Percentiles rank a stretch among this genome's conserved stretches.
These are phyloP conservation scores for Cercospora sojina DNA, from an alignment of 2,329 filamentous ascomycete species.

Conservation along the genomic window DNA sequence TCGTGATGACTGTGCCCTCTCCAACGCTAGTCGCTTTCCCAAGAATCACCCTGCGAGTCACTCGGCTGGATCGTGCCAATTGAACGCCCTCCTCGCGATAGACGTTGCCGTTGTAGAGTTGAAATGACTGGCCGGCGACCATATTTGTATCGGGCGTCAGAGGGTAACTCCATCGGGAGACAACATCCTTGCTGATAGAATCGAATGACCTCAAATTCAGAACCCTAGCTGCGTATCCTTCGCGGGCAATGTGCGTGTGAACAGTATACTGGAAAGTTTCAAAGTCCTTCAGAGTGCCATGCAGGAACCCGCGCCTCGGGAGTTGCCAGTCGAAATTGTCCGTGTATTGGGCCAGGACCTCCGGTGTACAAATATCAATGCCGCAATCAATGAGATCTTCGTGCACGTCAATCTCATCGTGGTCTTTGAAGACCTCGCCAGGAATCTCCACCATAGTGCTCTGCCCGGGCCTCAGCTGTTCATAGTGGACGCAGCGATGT, in stretches of 20 bases:
- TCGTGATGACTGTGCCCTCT: constrained; percentile 65
- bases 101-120: constrained; percentile 65
- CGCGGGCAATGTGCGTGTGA: constrained; percentile 78
- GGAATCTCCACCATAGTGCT: constrained; percentile 67
- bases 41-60: constrained; percentile 70
- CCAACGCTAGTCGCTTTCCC: constrained; percentile 75
- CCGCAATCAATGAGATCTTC: constrained; percentile 89
- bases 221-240: constrained; percentile 83
- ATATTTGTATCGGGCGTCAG: constrained; percentile 88
- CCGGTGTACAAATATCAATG: constrained; percentile 96
- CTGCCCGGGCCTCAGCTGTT: constrained; percentile 75
- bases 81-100: constrained; percentile 78
- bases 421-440: constrained; percentile 70
- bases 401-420: constrained; percentile 76
- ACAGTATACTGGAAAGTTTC: constrained; percentile 97
- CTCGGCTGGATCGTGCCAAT: constrained; percentile 67
- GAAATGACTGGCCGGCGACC: constrained; percentile 73
- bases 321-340: constrained; percentile 97
- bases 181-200: constrained; percentile 80
- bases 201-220: constrained; percentile 88
- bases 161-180: constrained; percentile 83
- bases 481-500: constrained; percentile 86
- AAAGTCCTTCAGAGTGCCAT: constrained; percentile 92
- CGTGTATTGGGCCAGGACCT: constrained; percentile 91
- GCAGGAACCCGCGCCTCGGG: constrained; percentile 82